Evolutionary conservation across 2,329 filamentous ascomycete genomes (phyloP), one percentile per base, ranked within the genome.

Genomic region (Tympanopsis confertula): DNA sequence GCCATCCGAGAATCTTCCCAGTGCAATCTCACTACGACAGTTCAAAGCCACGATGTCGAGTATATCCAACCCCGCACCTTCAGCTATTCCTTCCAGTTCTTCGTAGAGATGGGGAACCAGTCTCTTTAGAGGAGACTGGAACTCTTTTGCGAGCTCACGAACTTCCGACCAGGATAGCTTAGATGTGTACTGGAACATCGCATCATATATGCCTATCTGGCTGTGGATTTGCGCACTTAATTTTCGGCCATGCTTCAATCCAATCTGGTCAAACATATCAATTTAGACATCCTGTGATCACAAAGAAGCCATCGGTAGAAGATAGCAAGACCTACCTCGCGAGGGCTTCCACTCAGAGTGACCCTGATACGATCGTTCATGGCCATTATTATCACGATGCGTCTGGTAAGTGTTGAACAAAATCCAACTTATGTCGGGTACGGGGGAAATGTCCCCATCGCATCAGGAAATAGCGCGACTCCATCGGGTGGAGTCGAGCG

Each of bases 31-130:
- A 0, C 67, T 74, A 1, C 71, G 59, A 4, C 73, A 64, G 39
- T 78, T 78, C 10, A 78, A 51, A 2, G 71, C 69, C 1, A 78
- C 50, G n/a, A 78, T 63, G 35, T 74, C 69, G 2, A 68, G 48
- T 2, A 75, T 45, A 1, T 57, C 44, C 5, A 63, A 49, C 0
- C 47, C 52, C 0, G 70, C 60, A 2, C 72, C 73, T 1, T 67
- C 59, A 0, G 72, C 70, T 29, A 78, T 61, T 10, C 70, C 77
- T 39, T 53, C 49, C 45, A 68, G 65, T 43, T 71, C 68, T n/a
- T 52, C 49, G 3, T 63, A 47, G 14, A 65, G 49, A 14, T 56
- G 47, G 1, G 59, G 55, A 1, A 55, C 50, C n/a, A 57, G 40
- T 5, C 48, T 44, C 28, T 57, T 50, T 2, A 74, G 58, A 0